Evolutionary conservation across 2,329 filamentous ascomycete species (phyloP).

Genomic region (Diaporthe longicolla): DNA sequence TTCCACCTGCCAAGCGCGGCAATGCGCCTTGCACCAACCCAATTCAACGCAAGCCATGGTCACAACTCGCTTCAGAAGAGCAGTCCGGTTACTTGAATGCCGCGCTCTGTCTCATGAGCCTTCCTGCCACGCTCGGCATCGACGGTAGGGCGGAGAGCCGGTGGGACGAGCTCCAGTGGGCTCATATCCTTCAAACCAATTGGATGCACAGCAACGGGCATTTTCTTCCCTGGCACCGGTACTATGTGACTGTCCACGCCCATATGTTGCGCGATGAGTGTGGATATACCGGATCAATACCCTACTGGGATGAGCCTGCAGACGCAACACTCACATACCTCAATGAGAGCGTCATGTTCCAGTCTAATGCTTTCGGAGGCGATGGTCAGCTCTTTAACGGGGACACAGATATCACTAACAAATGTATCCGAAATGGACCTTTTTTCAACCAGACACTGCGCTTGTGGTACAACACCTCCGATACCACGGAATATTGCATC

Average conservation of each 20-base stretch:
- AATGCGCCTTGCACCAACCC: not conserved
- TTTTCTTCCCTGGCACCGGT: slow-evolving; percentile 56
- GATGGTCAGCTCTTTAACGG: slow-evolving; percentile 45
- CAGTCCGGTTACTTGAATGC: slow-evolving; percentile 18
- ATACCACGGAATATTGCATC: slow-evolving; percentile 10
- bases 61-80: slow-evolving; percentile 10
- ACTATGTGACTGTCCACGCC: slow-evolving; percentile 51
- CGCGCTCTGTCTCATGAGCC: slow-evolving; percentile 16
- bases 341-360: slow-evolving; percentile 49
- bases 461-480: not conserved
- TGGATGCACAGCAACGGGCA: slow-evolving; percentile 46
- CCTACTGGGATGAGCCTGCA: slow-evolving; percentile 47
- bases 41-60: slow-evolving; percentile 13
- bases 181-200: slow-evolving; percentile 39
- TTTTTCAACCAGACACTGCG: slow-evolving; percentile 14
- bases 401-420: not conserved
- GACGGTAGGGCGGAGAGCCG: slow-evolving; percentile 6
- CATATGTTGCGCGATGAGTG: slow-evolving; percentile 49
- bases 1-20: not conserved
- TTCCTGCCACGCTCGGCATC: slow-evolving; percentile 16
- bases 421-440: slow-evolving; percentile 48
- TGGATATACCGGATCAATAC: slow-evolving; percentile 51
- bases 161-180: slow-evolving; percentile 32
- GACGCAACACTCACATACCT: slow-evolving; percentile 43
- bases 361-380: slow-evolving; percentile 50